Conservation (phyloP, 2,329 filamentous ascomycete species). For the Cladophialophora psammophila region DNA sequence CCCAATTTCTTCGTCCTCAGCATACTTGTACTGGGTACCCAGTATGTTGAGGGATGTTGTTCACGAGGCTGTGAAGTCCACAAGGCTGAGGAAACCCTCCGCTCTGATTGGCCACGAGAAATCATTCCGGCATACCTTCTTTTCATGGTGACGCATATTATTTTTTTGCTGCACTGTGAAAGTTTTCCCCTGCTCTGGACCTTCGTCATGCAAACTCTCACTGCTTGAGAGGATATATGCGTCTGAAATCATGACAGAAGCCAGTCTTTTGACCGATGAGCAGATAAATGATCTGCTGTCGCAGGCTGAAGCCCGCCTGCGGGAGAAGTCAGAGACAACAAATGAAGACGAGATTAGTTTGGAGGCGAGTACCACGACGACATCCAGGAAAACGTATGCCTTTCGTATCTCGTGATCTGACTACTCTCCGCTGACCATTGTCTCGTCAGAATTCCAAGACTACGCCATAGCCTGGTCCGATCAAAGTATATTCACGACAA, state of each 20-base stretch:
- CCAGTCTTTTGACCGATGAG: conserved; percentile 54
- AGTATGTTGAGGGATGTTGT: not conserved
- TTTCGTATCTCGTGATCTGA: conserved; percentile 38
- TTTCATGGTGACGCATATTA: not conserved
- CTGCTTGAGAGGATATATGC: not conserved
- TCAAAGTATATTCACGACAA: conserved; percentile 49
- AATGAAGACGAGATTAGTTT: conserved; percentile 34
- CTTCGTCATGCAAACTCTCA: not conserved
- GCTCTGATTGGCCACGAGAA: not conserved
- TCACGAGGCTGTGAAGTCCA: not conserved
- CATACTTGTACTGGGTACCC: no score
- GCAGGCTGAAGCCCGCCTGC: conserved; percentile 68
- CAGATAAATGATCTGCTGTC: conserved; percentile 69
- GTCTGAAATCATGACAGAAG: conserved; percentile 23
- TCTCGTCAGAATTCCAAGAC: conserved; percentile 32
- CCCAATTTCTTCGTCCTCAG: not conserved
- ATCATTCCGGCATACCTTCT: not conserved
- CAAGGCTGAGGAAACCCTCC: not conserved
- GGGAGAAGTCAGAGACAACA: conserved; percentile 39
- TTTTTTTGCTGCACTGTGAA: not conserved
- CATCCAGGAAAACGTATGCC: conserved; percentile 32
- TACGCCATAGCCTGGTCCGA: conserved; percentile 34
- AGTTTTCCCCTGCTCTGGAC: not conserved
- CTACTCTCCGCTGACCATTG: conserved; percentile 8
- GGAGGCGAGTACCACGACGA: conserved; percentile 13